Conservation (phyloP, 139 green algal genomes). For the Picochlorum sp. region DNA sequence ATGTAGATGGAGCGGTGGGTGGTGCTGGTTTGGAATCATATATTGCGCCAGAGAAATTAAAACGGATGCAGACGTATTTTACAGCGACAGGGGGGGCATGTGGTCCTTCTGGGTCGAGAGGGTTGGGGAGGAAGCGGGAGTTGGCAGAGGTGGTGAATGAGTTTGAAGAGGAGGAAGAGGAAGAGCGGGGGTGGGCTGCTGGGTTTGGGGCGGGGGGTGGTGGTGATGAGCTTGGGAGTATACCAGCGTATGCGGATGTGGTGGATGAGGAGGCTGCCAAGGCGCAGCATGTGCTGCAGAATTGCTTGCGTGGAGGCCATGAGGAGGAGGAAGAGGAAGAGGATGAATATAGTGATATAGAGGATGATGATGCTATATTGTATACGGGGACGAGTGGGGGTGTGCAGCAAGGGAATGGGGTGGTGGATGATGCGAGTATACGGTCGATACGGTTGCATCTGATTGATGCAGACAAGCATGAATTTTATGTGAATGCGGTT, state of each 20-base stretch:
- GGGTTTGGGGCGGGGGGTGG: not conserved
- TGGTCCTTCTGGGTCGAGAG: not conserved
- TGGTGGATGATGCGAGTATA: too few relatives aligned
- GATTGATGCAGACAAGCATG: not conserved
- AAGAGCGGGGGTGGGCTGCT: conserved; percentile 3
- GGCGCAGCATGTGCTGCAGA: conserved; percentile 1
- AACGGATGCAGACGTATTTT: too few relatives aligned
- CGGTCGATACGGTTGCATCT: not conserved
- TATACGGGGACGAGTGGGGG: too few relatives aligned
- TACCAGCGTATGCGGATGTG: not conserved
- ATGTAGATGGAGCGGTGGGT: too few relatives aligned
- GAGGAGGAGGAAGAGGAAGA: not conserved
- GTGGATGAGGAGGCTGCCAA: not conserved
- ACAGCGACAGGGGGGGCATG: not conserved
- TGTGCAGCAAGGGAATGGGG: not conserved
- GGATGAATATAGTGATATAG: not conserved
- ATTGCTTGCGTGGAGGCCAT: not conserved
- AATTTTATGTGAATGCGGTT: not conserved
- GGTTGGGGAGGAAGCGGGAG: not conserved
- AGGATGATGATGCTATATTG: not conserved
- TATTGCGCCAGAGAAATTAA: too few relatives aligned
- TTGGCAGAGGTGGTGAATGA: not conserved
- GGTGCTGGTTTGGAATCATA: too few relatives aligned
- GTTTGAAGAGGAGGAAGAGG: not conserved
- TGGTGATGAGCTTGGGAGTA: not conserved